Conservation (phyloP, 176 grass and related monocot genomes). For the Paspalum notatum region DNA sequence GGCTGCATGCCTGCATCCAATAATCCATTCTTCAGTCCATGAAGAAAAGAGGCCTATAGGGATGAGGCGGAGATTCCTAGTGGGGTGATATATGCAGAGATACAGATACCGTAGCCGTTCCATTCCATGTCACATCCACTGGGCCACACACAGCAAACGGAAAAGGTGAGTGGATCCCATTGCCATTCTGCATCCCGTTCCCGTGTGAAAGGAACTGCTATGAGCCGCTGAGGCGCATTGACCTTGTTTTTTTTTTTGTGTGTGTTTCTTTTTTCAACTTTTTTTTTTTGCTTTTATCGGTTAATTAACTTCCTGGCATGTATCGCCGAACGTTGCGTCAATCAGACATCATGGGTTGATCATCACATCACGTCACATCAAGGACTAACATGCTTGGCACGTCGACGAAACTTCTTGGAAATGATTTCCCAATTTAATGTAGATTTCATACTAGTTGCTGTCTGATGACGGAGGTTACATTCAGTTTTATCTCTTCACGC, state of each 20-base stretch:
- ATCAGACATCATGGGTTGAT: neutral
- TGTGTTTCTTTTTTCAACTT: too few species aligned
- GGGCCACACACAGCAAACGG: too few species aligned
- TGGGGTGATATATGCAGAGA: too few species aligned
- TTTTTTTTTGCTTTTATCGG: too few species aligned
- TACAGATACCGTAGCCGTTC: too few species aligned
- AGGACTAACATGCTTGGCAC: neutral
- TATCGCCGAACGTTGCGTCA: neutral
- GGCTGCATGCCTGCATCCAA: constrained; percentile 1
- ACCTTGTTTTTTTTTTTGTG: too few species aligned
- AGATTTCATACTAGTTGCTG: neutral
- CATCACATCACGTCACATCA: neutral
- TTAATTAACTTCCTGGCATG: neutral
- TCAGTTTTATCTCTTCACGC: neutral
- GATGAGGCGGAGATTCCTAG: neutral
- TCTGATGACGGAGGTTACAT: neutral
- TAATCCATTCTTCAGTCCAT: neutral
- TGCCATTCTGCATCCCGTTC: too few species aligned
- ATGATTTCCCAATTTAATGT: neutral
- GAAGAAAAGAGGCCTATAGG: constrained; percentile 12
- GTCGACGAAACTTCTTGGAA: neutral
- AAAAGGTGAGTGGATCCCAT: too few species aligned
- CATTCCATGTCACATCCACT: too few species aligned
- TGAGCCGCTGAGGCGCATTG: too few species aligned
- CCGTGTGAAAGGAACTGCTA: too few species aligned